phyloP scores from a whole-genome alignment of 2,329 filamentous ascomycete genomes.

The Xylariaceae sp. region DNA sequence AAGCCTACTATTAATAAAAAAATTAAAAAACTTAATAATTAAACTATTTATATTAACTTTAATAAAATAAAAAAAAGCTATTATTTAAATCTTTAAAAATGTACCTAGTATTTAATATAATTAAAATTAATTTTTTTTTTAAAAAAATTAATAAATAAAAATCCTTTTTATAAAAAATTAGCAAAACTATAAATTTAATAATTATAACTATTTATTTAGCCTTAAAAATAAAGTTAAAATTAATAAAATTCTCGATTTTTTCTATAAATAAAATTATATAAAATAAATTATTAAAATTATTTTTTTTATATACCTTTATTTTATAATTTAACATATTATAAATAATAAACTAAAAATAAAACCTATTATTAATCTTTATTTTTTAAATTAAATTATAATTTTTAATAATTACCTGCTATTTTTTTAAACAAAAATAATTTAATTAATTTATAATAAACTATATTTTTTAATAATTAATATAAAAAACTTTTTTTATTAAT shows the following conservation, averaged over 20 bases:
- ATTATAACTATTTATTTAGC: background rate
- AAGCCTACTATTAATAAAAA: background rate
- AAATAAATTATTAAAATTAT: background rate
- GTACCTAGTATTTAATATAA: background rate
- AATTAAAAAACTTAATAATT: background rate
- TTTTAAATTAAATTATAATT: background rate
- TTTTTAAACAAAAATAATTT: background rate
- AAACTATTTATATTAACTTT: background rate
- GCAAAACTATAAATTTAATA: background rate
- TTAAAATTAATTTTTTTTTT: background rate
- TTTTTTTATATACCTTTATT: background rate
- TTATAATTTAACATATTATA: background rate
- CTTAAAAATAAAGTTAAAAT: background rate
- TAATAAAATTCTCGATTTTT: background rate
- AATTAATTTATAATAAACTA: background rate
- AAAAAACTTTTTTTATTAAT: background rate
- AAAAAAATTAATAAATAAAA: background rate
- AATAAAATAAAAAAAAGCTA: background rate
- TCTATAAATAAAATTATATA: background rate
- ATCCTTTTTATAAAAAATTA: background rate
- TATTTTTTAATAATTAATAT: background rate
- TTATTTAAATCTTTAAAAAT: background rate
- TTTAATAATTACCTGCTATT: background rate
- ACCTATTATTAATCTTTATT: background rate
- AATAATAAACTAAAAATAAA: background rate